A percentile compares a stretch with the other conserved stretches of the same genome.
Conservation (phyloP, 768 basidiomycete genomes). For the Leccinum disarticulatum region DNA sequence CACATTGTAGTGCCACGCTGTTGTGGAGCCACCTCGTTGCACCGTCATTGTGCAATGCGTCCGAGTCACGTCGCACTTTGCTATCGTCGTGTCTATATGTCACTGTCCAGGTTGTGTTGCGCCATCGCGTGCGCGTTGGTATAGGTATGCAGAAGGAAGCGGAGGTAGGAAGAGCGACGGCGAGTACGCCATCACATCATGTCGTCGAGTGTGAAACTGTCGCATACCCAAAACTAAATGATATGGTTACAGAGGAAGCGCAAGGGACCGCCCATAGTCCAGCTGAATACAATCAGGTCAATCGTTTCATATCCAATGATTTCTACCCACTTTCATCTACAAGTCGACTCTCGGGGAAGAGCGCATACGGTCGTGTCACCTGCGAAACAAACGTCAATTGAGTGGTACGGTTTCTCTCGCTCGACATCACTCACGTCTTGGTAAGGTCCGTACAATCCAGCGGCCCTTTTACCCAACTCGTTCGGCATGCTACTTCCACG, state of each 20-base stretch:
- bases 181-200: too few relatives aligned
- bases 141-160: too few relatives aligned
- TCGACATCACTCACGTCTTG: slow-evolving; percentile 54
- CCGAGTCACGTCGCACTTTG: too few relatives aligned
- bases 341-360: slow-evolving; percentile 62
- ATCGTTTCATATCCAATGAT: background rate
- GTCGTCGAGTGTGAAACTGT: background rate
- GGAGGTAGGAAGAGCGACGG: too few relatives aligned
- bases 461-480: slow-evolving; percentile 50
- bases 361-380: slow-evolving; percentile 66
- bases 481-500: slow-evolving; percentile 2
- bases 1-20: too few relatives aligned
- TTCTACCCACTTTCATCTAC: slow-evolving; percentile 54
- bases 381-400: slow-evolving; percentile 28
- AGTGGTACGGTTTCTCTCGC: background rate
- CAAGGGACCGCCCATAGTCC: slow-evolving; percentile 83
- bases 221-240: slow-evolving; percentile 69
- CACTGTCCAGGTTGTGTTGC: too few relatives aligned
- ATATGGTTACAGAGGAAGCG: slow-evolving; percentile 52
- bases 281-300: slow-evolving; percentile 27
- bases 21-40: too few relatives aligned
- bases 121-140: too few relatives aligned
- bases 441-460: slow-evolving; percentile 75
- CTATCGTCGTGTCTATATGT: too few relatives aligned
- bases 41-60: too few relatives aligned